Evolutionary conservation across 495 filamentous ascomycete genomes (phyloP).

Genomic region (Diplogelasinospora grovesii): DNA sequence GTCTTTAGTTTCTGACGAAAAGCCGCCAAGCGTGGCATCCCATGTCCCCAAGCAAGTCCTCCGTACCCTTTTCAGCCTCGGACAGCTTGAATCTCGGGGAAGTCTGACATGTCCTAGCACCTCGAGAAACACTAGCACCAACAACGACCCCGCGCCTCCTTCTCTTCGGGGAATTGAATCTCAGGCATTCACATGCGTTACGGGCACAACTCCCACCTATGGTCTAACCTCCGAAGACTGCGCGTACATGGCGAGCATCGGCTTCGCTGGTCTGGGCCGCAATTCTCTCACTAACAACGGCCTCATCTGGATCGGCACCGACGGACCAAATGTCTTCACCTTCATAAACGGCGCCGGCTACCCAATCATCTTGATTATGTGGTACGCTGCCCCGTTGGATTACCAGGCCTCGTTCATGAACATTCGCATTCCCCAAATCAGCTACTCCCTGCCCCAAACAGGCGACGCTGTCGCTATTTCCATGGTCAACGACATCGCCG

Average conservation of each 20-base stretch:
- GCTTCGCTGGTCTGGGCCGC: slow-evolving; percentile 19
- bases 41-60: no score
- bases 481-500: slow-evolving; percentile 20
- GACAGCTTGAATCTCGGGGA: no score
- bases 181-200: no score
- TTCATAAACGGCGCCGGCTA: slow-evolving; percentile 21
- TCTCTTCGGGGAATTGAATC: no score
- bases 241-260: slow-evolving; percentile 20
- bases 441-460: slow-evolving; percentile 18
- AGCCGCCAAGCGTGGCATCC: no score
- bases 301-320: slow-evolving; percentile 18
- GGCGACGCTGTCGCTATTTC: slow-evolving; percentile 15
- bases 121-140: no score
- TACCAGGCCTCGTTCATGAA: slow-evolving; percentile 20
- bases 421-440: slow-evolving; percentile 17
- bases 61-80: no score
- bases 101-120: no score
- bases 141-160: no score
- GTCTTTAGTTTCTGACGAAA: no score
- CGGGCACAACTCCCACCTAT: no score
- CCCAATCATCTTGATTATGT: slow-evolving; percentile 19
- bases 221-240: slow-evolving; percentile 20
- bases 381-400: slow-evolving; percentile 12
- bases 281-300: slow-evolving; percentile 13
- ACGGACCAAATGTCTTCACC: slow-evolving; percentile 22